These are phyloP conservation scores for Termitomyces sp. DNA, from an alignment of 768 basidiomycete genomes.

Conservation along the genomic window DNA sequence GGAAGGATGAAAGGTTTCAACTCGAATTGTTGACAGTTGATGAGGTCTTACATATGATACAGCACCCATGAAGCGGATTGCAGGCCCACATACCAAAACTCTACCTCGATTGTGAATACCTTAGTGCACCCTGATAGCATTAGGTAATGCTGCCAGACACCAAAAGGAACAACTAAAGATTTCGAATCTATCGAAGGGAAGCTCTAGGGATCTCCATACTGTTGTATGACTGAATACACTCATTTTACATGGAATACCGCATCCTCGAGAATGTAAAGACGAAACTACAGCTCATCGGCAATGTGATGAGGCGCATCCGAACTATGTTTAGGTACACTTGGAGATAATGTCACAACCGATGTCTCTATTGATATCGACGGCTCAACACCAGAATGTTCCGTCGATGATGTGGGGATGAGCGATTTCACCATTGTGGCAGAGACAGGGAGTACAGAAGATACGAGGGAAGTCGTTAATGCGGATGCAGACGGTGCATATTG, in stretches of 20 bases:
- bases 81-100: too few species aligned
- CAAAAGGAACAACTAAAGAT: too few species aligned
- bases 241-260: not conserved
- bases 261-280: not conserved
- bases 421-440: slow-evolving; percentile 1
- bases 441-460: slow-evolving; percentile 1
- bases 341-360: not conserved
- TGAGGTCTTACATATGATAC: too few species aligned
- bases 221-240: not conserved
- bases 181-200: too few species aligned
- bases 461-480: not conserved
- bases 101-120: too few species aligned
- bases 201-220: too few species aligned
- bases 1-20: too few species aligned
- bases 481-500: slow-evolving; percentile 9
- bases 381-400: not conserved
- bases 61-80: too few species aligned
- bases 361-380: not conserved
- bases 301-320: not conserved
- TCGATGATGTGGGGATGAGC: not conserved
- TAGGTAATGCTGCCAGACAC: too few species aligned
- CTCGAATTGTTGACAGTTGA: too few species aligned
- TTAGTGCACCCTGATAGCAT: too few species aligned
- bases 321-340: not conserved
- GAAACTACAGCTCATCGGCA: slow-evolving; percentile 4